phyloP scores from a whole-genome alignment of 805 yeast species.

The Nakazawaea wyomingensis region DNA sequence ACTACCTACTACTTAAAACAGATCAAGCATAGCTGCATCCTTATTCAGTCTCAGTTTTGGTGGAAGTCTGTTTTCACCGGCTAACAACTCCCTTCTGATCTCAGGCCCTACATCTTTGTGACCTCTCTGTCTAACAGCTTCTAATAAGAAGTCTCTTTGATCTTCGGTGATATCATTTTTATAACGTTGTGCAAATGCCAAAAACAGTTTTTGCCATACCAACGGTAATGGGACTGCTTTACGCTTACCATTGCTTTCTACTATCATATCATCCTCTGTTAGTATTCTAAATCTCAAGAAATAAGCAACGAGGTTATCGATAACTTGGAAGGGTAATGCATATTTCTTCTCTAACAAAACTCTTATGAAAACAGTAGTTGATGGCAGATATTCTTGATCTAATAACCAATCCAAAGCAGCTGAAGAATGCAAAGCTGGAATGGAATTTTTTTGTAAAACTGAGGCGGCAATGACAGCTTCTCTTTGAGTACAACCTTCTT shows the following conservation, averaged over 20 bases:
- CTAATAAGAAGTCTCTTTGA: conserved; percentile 90
- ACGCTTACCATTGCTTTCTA: conserved; percentile 30
- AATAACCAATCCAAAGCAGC: conserved; percentile 87
- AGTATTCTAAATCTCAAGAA: conserved; percentile 84
- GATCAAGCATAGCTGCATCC: conserved; percentile 28
- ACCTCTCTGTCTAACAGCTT: conserved; percentile 83
- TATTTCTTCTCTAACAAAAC: conserved; percentile 89
- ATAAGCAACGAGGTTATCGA: conserved; percentile 90
- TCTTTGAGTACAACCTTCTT: conserved; percentile 80
- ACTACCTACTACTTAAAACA: conserved; percentile 16
- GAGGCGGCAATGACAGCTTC: conserved; percentile 97
- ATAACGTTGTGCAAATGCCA: conserved; percentile 92
- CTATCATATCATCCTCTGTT: conserved; percentile 30
- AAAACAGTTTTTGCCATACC: conserved; percentile 95
- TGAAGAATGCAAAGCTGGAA: conserved; percentile 93
- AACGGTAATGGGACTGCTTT: conserved; percentile 70
- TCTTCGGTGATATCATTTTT: conserved; percentile 98
- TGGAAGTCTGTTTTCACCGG: conserved; percentile 63
- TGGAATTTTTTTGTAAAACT: conserved; percentile 79
- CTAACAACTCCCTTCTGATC: conserved; percentile 85
- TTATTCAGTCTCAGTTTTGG: conserved; percentile 13
- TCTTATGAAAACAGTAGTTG: conserved; percentile 85
- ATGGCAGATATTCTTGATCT: conserved; percentile 79
- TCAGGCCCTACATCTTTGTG: conserved; percentile 91
- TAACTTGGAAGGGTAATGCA: conserved; percentile 94